Evolutionary conservation across 305 asterid genomes (phyloP), one percentile per base, ranked within the genome.

Genomic region (Withania somnifera): DNA sequence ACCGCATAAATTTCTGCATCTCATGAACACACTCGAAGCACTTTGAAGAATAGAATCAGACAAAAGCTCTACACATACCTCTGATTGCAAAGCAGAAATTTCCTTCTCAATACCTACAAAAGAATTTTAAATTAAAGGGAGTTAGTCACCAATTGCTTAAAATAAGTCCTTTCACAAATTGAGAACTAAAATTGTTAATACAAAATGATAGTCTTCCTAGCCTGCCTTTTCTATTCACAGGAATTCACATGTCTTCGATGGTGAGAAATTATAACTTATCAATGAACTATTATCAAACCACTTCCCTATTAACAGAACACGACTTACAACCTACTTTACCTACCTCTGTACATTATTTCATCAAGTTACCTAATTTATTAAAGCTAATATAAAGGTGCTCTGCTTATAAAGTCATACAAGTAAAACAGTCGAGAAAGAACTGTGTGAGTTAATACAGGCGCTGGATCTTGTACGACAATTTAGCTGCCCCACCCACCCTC

Each of bases 41-140:
- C 11, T 22, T 24, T 52, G 14, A 15, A n/a, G 36, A 19, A 63
- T 1, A 11, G 77, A 71, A 45, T 57, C 57, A 60, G 78, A 54
- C 17, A 28, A 69, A 52, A 67, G 24, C 53, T 75, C 56, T 3
- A 47, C 7, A 22, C 81, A 54, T 84, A 92, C 97, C 97, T 92
- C 95, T 71, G 84, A 84, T 71, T 92, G 91, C 88, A 92, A 82
- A 63, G 89, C 84, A 80, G 90, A 34, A 85, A 92, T 91, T 89
- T 92, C 97, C 86, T 84, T 88, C 84, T 92, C 97, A 66, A 92
- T 67, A 80, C 97, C 95, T 92, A 82, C 81, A 85, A 51, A 66
- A 75, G 77, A 66, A 83, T 22, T 57, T 81, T 60, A 71, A 26
- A 80, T 81, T 78, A 69, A 75, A 80, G 53, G 5, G n/a, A 20